Base-by-base conservation (phyloP, 2,329 filamentous ascomycete genomes). In the Fusarium anguioides region DNA sequence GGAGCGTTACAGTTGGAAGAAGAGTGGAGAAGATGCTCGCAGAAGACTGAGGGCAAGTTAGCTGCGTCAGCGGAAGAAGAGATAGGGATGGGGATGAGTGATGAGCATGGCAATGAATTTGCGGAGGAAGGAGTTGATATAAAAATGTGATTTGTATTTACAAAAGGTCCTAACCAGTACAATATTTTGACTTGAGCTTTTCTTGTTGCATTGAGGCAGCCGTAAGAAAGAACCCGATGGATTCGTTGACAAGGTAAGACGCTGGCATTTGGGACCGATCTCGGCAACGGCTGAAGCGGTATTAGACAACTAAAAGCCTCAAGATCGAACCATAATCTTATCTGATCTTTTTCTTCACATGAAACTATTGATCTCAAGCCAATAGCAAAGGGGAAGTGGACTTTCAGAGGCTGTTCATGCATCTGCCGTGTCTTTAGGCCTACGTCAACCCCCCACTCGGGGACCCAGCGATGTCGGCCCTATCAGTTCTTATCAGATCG, bases 1-100 rank as follows among this genome's bases (percentile, higher is more conserved):
- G 79, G 79, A 80, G 79, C 37, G 70, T 74, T 6, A 75, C 72
- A 0, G 75, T 81, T 4, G 79, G 79, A 24, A 78, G 74, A 46
- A 76, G 73, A 45, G 63, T 81, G 5, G 79, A 81, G 58, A 69
- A 61, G 23, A 55, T 59, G 14, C 59, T 60, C 24, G 31, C 44
- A 15, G 66, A 72, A 37, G 62, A 48, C 9, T 54, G 15, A 68
- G n/a, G 15, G 7, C 5, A 17, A 15, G 12, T 27, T 21, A 17
- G 17, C 15, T 33, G 31, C 31, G 15, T 31, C 15, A 24, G 20
- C 20, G 33, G 21, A 6, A 27, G 20, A 45, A 27, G 29, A 14
- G 20, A 18, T 18, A n/a, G 31, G 17, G 26, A 35, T 27, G 45
- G 21, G 39, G 14, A 36, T 42, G 27, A 18, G 42, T 12, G 15